A percentile compares a stretch with the other conserved stretches of the same genome.
Evolutionary conservation across 163 green algal species (phyloP).

Genomic region (Chlamydomonas reinhardtii): DNA sequence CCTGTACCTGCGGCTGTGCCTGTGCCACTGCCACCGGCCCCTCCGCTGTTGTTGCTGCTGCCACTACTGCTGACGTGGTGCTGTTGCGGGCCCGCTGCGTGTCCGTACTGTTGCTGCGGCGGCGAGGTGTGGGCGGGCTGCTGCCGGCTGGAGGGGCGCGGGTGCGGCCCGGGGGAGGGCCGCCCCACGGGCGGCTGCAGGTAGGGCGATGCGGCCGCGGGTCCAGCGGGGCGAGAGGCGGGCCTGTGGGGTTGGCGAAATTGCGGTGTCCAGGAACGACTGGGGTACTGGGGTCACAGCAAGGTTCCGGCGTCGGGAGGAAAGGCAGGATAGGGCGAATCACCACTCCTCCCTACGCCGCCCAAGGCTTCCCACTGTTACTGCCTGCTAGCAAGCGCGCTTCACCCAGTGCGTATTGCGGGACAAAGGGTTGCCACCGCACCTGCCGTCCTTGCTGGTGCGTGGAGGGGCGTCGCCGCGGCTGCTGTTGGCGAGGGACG

Average conservation of each 20-base stretch:
- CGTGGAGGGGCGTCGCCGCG: background rate
- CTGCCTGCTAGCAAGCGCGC: no score
- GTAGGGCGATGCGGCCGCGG: constrained; percentile 12
- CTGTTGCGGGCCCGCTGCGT: background rate
- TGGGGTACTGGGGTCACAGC: no score
- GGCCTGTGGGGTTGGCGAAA: background rate
- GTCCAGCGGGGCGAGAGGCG: background rate
- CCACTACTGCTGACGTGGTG: background rate
- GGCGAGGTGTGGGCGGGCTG: background rate
- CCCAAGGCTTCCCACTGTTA: no score
- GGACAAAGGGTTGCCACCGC: no score
- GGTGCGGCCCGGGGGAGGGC: background rate
- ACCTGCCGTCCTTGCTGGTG: constrained; percentile 24
- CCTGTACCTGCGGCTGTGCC: no score
- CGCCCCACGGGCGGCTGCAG: constrained; percentile 7
- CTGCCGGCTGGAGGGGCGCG: constrained; percentile 4
- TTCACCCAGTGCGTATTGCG: no score
- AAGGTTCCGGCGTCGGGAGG: no score
- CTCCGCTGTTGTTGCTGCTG: background rate
- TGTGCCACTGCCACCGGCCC: no score
- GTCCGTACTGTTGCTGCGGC: background rate
- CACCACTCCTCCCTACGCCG: no score
- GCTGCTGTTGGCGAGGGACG: no score
- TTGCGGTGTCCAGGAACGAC: no score
- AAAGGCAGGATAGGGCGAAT: no score